These are phyloP conservation scores for Russula earlei DNA, from an alignment of 768 basidiomycete species.

Conservation along the genomic window DNA sequence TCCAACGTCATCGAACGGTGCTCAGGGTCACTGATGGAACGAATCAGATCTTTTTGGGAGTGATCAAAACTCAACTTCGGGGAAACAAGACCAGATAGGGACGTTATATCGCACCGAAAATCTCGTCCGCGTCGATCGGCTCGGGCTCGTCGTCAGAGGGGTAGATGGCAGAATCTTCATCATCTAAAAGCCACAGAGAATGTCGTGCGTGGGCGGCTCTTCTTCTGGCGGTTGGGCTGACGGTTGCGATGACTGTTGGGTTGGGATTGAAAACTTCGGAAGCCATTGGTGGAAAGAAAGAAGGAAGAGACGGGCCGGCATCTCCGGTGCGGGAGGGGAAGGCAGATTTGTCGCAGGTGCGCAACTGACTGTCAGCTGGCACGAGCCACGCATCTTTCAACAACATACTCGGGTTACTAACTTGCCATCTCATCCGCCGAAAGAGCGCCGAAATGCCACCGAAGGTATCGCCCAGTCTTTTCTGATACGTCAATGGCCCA, in stretches of 20 bases:
- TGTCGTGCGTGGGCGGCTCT: conserved; percentile 30
- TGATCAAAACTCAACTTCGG: neutral
- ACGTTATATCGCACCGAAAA: conserved; percentile 74
- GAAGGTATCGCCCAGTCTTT: conserved; percentile 4
- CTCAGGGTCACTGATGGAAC: conserved; percentile 91
- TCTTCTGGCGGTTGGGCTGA: conserved; percentile 39
- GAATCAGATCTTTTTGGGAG: conserved; percentile 60
- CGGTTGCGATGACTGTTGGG: conserved; percentile 63
- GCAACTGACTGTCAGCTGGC: neutral
- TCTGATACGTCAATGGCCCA: neutral
- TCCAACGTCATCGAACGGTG: conserved; percentile 86
- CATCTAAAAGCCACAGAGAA: conserved; percentile 51
- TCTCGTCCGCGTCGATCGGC: conserved; percentile 83
- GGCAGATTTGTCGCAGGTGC: neutral
- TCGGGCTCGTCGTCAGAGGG: conserved; percentile 40
- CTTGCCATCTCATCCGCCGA: conserved; percentile 3
- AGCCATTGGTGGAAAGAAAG: conserved; percentile 32
- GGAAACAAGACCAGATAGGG: neutral
- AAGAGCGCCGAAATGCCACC: conserved; percentile 14
- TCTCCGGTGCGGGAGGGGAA: conserved; percentile 1
- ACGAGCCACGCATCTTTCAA: neutral
- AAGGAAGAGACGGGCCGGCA: no score
- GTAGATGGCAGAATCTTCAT: conserved; percentile 18
- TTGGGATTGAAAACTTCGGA: conserved; percentile 78
- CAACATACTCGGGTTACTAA: conserved; percentile 12